Evolutionary conservation across 2,329 filamentous ascomycete species (phyloP).

Genomic region (Colletotrichum sp.): DNA sequence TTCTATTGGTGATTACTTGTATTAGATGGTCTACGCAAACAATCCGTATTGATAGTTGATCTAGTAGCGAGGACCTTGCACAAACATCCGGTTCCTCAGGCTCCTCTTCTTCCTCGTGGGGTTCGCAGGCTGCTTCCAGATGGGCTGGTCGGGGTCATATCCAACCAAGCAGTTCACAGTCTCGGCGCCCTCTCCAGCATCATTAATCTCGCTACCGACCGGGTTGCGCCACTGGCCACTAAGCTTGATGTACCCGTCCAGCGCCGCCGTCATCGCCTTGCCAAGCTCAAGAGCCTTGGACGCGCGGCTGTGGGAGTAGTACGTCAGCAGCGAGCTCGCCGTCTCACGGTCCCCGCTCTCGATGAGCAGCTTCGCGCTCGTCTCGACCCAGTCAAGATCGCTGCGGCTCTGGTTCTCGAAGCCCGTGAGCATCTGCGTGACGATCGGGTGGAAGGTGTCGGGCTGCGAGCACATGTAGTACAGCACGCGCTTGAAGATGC

Average conservation of each 20-base stretch:
- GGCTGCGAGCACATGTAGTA: constrained; percentile 33
- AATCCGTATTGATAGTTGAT: not conserved
- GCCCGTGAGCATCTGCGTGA: constrained; percentile 26
- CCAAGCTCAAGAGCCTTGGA: constrained; percentile 26
- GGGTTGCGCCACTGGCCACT: constrained; percentile 26
- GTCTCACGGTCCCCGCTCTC: constrained; percentile 20
- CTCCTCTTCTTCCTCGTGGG: not conserved
- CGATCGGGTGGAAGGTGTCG: constrained; percentile 24
- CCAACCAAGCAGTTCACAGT: constrained; percentile 39
- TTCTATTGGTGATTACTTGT: not conserved
- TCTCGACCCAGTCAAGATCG: constrained; percentile 27
- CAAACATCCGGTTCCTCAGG: not conserved
- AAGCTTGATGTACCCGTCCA: constrained; percentile 29
- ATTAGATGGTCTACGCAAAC: not conserved
- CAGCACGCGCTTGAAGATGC: constrained; percentile 30
- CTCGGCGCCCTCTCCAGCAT: constrained; percentile 33
- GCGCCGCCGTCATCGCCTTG: constrained; percentile 20
- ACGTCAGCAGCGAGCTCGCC: constrained; percentile 24
- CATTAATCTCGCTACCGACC: constrained; percentile 34
- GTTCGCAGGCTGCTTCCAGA: constrained; percentile 15
- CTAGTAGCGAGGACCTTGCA: not conserved
- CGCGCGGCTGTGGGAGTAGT: constrained; percentile 27
- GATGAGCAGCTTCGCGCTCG: constrained; percentile 23
- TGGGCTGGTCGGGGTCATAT: constrained; percentile 28
- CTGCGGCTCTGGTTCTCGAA: constrained; percentile 26